Conservation (phyloP, 352 stramenopile species). For the Thalassiosira mediterranea region DNA sequence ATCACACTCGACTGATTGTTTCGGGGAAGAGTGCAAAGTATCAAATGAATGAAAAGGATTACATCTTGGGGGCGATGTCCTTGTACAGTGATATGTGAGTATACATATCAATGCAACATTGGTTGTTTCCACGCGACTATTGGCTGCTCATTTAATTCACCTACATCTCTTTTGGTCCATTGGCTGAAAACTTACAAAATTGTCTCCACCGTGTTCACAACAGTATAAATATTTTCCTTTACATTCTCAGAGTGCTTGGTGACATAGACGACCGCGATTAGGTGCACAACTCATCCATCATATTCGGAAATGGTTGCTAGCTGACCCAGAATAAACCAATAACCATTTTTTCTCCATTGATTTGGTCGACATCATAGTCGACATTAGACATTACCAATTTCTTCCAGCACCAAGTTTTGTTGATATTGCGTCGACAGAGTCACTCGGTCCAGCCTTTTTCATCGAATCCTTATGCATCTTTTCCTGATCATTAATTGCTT, state of each 20-base stretch:
- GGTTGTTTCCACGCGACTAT: no score
- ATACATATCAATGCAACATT: no score
- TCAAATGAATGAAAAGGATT: slow-evolving; percentile 84
- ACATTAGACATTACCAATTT: slow-evolving; percentile 51
- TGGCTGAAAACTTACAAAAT: no score
- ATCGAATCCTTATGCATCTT: slow-evolving; percentile 88
- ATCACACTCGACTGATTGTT: slow-evolving; percentile 82
- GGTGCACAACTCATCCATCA: not conserved
- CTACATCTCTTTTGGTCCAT: no score
- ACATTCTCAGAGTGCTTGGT: slow-evolving; percentile 74
- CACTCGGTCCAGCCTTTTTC: slow-evolving; percentile 53
- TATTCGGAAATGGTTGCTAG: no score
- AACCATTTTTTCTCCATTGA: no score
- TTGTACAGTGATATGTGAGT: slow-evolving; percentile 84
- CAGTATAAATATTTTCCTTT: slow-evolving; percentile 84
- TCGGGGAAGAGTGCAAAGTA: slow-evolving; percentile 80
- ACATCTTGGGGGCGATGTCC: slow-evolving; percentile 79
- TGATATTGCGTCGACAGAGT: slow-evolving; percentile 57
- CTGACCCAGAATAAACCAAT: no score
- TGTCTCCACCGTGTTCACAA: no score
- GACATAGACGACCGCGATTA: slow-evolving; percentile 61
- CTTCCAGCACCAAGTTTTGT: slow-evolving; percentile 56
- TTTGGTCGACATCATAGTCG: no score
- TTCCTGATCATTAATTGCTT: slow-evolving; percentile 96
- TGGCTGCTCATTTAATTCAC: no score